Evolutionary conservation across 225 moss, liverwort and hornwort genomes (phyloP), one percentile per base, ranked within the genome.

Genomic region (Neckera pumila): DNA sequence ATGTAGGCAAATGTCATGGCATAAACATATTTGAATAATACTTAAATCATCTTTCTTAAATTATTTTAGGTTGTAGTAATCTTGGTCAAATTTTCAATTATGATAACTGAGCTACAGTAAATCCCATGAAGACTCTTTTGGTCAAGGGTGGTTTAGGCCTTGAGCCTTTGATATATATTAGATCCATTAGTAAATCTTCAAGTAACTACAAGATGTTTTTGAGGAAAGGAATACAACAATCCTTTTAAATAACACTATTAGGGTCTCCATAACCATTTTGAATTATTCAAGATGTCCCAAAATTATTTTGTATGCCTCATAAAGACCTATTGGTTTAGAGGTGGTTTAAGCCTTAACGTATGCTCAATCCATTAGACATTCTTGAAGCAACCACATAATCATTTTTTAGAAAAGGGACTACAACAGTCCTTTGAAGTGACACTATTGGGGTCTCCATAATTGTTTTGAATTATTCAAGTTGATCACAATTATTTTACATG

Each of bases 191-290:
- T 23, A 36, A 76, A 76, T 22, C 23, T 76, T 76, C 0, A 23
- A 34, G 2, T 13, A 53, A 9, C 3, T 14, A 36, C 6, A 45
- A 10, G 3, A 54, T 36, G 9, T 14, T 34, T 22, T 36, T 76
- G 15, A 2, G 1, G 4, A 21, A 22, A 34, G 22, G 0, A 34
- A 5, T 23, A 34, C 22, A 76, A 34, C 3, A 33, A 49, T 31
- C 9, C 3, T 76, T 51, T 22, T 3, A 77, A 77, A 18, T 1
- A 6, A 20, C 2, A 3, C 19, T 65, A 10, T 34, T 20, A 1
- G 13, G 7, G 13, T 13, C 5, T 3, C 8, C 0, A 34, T 10
- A n/a, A n/a, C 0, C 4, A 0, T 16, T n/a, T 78, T 25, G 8
- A 23, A 56, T n/a, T 56, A 56, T 25, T 78, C 4, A 14, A 54